A percentile compares a stretch with the other conserved stretches of the same genome.
Conservation (phyloP, 139 green algal species). For the Tetradesmus obliquus region DNA sequence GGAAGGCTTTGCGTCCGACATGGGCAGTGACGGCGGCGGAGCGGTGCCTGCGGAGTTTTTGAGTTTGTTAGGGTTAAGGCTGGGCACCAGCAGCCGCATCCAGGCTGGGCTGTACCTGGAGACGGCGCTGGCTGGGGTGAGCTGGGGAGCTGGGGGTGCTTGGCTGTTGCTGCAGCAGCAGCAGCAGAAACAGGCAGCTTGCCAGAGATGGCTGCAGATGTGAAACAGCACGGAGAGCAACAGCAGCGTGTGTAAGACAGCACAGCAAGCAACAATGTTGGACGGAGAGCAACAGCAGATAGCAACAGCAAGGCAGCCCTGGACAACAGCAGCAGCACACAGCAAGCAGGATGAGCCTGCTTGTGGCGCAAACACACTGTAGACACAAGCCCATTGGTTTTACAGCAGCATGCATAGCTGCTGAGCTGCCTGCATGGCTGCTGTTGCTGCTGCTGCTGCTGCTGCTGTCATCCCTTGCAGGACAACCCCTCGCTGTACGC, state of each 20-base stretch:
- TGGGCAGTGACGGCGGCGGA: not conserved
- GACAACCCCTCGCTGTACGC: slow-evolving; percentile 23
- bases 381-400: too few species aligned
- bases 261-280: too few species aligned
- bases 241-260: too few species aligned
- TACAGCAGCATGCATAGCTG: too few species aligned
- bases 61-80: slow-evolving; percentile 48
- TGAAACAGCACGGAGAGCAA: too few species aligned
- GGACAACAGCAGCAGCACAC: too few species aligned
- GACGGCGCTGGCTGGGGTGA: slow-evolving; percentile 50
- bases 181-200: too few species aligned
- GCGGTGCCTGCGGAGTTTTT: slow-evolving; percentile 44
- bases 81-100: slow-evolving; percentile 52
- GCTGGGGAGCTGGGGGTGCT: not conserved
- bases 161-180: not conserved
- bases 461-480: not conserved
- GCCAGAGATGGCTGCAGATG: too few species aligned
- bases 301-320: too few species aligned
- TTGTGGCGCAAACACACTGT: too few species aligned
- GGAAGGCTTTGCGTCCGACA: not conserved
- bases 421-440: not conserved
- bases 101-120: slow-evolving; percentile 51
- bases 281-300: too few species aligned
- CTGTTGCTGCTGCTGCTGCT: not conserved
- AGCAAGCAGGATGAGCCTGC: too few species aligned